phyloP scores from a whole-genome alignment of 78 protist species.

The slime mould (Dictyostelium discoideum) region DNA sequence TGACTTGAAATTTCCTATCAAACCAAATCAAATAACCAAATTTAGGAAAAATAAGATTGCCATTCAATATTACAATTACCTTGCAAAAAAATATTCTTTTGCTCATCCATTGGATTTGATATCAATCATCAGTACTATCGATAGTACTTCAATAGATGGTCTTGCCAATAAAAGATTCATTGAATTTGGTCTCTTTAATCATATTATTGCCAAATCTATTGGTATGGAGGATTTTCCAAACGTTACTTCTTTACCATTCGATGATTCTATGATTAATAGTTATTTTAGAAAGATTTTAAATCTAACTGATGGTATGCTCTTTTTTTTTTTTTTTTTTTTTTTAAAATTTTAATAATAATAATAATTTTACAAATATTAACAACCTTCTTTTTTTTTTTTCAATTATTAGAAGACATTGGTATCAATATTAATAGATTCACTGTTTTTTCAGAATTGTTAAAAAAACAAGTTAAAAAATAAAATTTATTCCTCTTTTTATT shows the following conservation, averaged over 20 bases:
- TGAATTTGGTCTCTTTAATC: not conserved
- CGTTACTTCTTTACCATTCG: not conserved
- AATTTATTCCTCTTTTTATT: no score
- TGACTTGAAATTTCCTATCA: no score
- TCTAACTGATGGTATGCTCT: not conserved
- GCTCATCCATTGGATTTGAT: not conserved
- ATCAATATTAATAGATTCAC: not conserved
- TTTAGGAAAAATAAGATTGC: not conserved
- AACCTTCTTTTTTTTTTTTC: no score
- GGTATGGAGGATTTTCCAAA: not conserved
- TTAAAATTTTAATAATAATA: no score
- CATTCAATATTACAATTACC: not conserved
- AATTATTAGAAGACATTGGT: not conserved
- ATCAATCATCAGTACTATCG: not conserved
- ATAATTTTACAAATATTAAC: not conserved
- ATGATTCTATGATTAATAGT: not conserved
- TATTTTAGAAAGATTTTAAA: not conserved
- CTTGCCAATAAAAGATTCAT: not conserved
- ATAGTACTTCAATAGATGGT: not conserved
- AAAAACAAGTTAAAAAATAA: no score
- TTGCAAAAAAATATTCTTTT: no score
- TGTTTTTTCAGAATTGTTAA: not conserved
- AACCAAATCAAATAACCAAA: no score
- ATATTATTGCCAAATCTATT: not conserved
- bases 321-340: no score